Base-by-base conservation (phyloP, 306 rosid species). In the Acacia confusa region DNA sequence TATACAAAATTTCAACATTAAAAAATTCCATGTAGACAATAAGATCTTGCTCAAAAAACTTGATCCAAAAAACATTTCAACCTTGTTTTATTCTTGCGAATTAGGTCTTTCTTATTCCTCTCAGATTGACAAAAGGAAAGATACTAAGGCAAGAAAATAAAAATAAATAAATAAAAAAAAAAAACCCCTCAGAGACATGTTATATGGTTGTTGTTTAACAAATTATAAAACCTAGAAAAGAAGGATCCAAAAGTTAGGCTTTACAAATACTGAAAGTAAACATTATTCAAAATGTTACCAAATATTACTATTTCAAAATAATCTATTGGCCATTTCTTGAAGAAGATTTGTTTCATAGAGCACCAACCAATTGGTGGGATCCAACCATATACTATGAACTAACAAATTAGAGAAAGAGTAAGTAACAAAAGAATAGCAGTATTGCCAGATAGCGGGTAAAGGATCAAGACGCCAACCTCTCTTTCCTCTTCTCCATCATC, bases 401-500 rank as follows among this genome's bases (percentile, higher is more conserved):
- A 60, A 61, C 67, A 78, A 87, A 48, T 45, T 24, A 63, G 72
- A 32, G 36, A 32, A 52, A 38, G 71, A 76, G 76, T 68, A 72
- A 72, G 79, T 74, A 72, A 58, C 61, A 79, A 67, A n/a, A 75
- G 30, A 67, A 38, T 50, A 64, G 58, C 70, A 48, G 75, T 67
- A 63, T 25, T 34, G 25, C 64, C 73, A 70, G 16, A 50, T 81
- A 68, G 66, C 16, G 25, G 22, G 60, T 11, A 34, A 60, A 70
- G 36, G 71, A 79, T 82, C 75, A 86, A 69, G 74, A 71, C 40
- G 74, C 89, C 65, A 82, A 95, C 98, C 99, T 95, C 94, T 32
- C 97, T 88, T 83, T 95, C 97, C 85, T 95, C 99, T 83, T 93
- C 97, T 34, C 94, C 98, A 79, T 93, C 99, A 70, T 93, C 98